Percentiles rank a stretch among this genome's conserved stretches.
phyloP scores from a whole-genome alignment of 768 basidiomycete species.

The Boletus sensibilis region DNA sequence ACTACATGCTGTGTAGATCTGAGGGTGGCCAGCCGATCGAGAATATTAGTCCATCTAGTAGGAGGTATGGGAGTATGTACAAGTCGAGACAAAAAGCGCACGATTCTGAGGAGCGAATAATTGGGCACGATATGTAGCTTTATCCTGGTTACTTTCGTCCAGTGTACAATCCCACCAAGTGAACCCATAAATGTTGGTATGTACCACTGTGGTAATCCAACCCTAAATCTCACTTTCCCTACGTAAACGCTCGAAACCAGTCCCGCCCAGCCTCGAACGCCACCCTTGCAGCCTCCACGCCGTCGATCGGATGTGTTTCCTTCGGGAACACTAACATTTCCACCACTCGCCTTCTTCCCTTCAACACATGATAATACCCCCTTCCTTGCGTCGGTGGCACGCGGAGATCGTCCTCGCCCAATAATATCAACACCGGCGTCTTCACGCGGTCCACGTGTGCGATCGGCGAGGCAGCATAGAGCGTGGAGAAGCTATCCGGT shows the following conservation, averaged over 20 bases:
- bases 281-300: constrained; percentile 57
- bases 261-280: constrained; percentile 51
- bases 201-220: neutral
- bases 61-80: too few relatives aligned
- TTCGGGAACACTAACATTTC: constrained; percentile 62
- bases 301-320: constrained; percentile 62
- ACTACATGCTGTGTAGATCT: too few relatives aligned
- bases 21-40: too few relatives aligned
- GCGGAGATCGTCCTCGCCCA: constrained; percentile 61
- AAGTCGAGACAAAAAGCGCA: too few relatives aligned
- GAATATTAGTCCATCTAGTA: too few relatives aligned
- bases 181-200: too few relatives aligned
- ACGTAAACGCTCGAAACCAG: constrained; percentile 42
- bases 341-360: constrained; percentile 42
- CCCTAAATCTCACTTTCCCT: neutral
- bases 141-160: too few relatives aligned
- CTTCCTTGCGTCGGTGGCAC: constrained; percentile 63
- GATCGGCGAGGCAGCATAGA: constrained; percentile 58
- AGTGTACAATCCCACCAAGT: too few relatives aligned
- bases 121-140: too few relatives aligned
- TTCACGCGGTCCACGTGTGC: constrained; percentile 48
- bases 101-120: too few relatives aligned
- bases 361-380: constrained; percentile 66
- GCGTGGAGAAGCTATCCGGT: constrained; percentile 41
- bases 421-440: constrained; percentile 53